Evolutionary conservation across 2,329 filamentous ascomycete genomes (phyloP).

Genomic region (Blastomyces percursus): DNA sequence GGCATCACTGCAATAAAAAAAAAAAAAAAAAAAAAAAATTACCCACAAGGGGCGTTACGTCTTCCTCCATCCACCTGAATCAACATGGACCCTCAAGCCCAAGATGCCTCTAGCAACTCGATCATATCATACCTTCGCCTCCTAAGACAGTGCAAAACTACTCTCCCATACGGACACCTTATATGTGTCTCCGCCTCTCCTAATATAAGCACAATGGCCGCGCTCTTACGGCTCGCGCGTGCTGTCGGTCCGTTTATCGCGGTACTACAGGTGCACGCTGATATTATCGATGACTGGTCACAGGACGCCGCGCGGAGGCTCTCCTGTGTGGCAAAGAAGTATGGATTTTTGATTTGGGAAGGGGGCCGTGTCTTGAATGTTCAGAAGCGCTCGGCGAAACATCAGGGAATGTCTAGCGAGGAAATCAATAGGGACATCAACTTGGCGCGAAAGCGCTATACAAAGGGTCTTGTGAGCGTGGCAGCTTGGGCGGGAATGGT

Average conservation of each 20-base stretch:
- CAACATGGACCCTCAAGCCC: constrained; percentile 7
- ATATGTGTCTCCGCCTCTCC: constrained; percentile 43
- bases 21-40: too few species aligned
- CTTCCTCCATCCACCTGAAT: too few species aligned
- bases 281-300: constrained; percentile 51
- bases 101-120: constrained; percentile 21
- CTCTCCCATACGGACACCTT: constrained; percentile 29
- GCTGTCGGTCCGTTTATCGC: constrained; percentile 51
- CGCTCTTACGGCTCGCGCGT: constrained; percentile 46
- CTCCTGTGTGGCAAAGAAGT: constrained; percentile 24
- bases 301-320: constrained; percentile 41
- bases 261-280: constrained; percentile 50
- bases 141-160: constrained; percentile 24
- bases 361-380: constrained; percentile 30
- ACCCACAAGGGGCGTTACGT: too few species aligned
- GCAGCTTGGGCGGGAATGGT: constrained; percentile 31
- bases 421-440: constrained; percentile 25
- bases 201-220: constrained; percentile 45
- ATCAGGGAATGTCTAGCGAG: constrained; percentile 21
- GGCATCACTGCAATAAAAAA: background rate
- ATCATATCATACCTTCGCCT: constrained; percentile 29
- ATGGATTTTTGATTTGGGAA: constrained; percentile 34
- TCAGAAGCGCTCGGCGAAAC: constrained; percentile 24
- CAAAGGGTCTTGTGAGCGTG: constrained; percentile 27
- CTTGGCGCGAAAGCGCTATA: constrained; percentile 30